Base-by-base conservation (phyloP, 352 stramenopile genomes). In the Phytophthora macrochlamydospora region DNA sequence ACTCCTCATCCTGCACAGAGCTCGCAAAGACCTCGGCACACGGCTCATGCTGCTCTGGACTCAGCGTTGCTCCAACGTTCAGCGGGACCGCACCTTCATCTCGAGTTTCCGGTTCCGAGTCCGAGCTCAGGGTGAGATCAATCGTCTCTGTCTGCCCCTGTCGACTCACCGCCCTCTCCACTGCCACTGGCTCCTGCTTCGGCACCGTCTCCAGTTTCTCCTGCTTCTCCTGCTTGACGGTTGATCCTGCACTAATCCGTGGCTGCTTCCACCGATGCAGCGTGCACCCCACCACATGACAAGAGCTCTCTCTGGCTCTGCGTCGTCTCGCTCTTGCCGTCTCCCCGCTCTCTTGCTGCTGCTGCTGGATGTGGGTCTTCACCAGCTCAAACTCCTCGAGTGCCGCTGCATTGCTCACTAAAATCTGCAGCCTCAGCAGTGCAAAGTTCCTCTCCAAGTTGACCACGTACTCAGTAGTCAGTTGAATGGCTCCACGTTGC, bases 231-330 rank as follows among this genome's bases (percentile, higher is more conserved):
- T 46, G 40, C 40, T 46, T 46, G 8, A 46, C 8, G 4, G 12
- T n/a, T 24, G 40, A 24, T 7, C 9, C 12, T 2, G 50, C 37
- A 29, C 62, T 13, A 2, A n/a, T 18, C 18, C 58, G 42, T 6
- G 32, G 24, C 3, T 6, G 3, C 64, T 71, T 55, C 65, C 54
- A 58, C 1, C 29, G 49, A 50, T 91, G 82, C 56, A 89, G 43
- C 2, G 60, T 71, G 56, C 79, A 89, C 13, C 80, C 78, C 1
- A 91, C 52, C 1, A 91, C 80, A 37, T 91, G 82, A 57, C 82
- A 91, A 28, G 42, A 55, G 52, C 71, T 91, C 14, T 44, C 37
- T 53, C 54, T 73, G 2, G 74, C 78, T 59, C 37, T 53, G 50
- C 28, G 51, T 11, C n/a, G 9, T 24, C 7, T 33, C 31, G 63